phyloP scores from a whole-genome alignment of 1,284 basidiomycete species.

The Ceratobasidium sp. region DNA sequence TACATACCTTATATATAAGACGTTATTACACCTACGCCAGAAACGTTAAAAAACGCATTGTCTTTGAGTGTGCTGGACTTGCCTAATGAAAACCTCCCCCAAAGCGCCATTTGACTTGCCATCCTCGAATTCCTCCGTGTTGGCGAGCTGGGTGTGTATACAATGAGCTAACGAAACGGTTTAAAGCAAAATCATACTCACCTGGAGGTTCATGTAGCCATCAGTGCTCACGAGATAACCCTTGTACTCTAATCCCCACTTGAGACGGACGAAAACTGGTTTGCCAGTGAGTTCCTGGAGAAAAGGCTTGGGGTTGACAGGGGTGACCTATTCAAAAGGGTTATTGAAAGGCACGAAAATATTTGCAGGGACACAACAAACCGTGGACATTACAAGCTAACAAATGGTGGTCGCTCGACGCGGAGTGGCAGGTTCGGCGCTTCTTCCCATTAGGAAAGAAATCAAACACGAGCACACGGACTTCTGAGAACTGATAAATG shows the following conservation, averaged over 20 bases:
- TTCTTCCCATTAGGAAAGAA: constrained; percentile 7
- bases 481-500: constrained; percentile 37
- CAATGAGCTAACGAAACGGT: not conserved
- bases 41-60: constrained; percentile 4
- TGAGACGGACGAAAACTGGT: constrained; percentile 92
- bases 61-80: constrained; percentile 51
- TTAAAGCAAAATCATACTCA: constrained; percentile 56
- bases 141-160: constrained; percentile 77
- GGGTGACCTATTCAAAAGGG: constrained; percentile 71
- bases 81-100: constrained; percentile 99
- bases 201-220: constrained; percentile 99
- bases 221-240: constrained; percentile 99
- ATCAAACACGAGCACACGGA: constrained; percentile 42
- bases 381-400: constrained; percentile 31
- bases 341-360: not conserved
- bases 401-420: constrained; percentile 19
- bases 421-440: constrained; percentile 13
- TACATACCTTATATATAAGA: constrained; percentile 79
- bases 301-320: constrained; percentile 99
- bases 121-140: constrained; percentile 98
- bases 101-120: constrained; percentile 95
- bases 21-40: constrained; percentile 80
- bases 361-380: not conserved
- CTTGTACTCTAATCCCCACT: constrained; percentile 99
- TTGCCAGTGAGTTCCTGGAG: constrained; percentile 98